A percentile compares a stretch with the other conserved stretches of the same genome.
These are phyloP conservation scores for Trichoderma endophyticum DNA, from an alignment of 2,329 filamentous ascomycete species.

Conservation along the genomic window DNA sequence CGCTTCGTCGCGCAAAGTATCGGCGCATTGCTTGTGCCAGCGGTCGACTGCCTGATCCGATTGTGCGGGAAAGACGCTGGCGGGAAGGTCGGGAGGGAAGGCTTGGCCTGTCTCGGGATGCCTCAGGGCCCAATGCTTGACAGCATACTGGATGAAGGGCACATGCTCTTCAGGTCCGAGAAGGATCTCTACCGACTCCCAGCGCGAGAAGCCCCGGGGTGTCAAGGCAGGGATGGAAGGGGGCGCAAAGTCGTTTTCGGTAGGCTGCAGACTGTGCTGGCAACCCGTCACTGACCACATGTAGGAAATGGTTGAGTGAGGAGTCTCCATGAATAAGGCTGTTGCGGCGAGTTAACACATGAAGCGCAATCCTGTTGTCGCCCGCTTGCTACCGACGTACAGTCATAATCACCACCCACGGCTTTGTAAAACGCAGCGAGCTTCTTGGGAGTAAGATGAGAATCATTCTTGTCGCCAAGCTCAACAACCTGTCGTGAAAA, in stretches of 20 bases:
- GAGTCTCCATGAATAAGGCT: constrained; percentile 75
- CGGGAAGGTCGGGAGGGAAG: constrained; percentile 60
- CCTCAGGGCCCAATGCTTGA: constrained; percentile 71
- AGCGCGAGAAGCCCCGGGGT: constrained; percentile 79
- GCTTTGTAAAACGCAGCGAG: constrained; percentile 73
- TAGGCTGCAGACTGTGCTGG: constrained; percentile 79
- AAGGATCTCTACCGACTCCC: constrained; percentile 88
- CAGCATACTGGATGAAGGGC: constrained; percentile 75
- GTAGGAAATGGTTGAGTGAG: constrained; percentile 74
- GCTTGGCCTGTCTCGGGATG: constrained; percentile 69
- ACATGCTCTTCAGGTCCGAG: constrained; percentile 87
- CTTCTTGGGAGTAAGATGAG: constrained; percentile 61
- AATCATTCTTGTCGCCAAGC: constrained; percentile 55
- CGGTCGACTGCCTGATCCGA: constrained; percentile 76
- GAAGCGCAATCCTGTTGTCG: neutral
- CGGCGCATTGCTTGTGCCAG: constrained; percentile 80
- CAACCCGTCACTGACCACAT: constrained; percentile 92
- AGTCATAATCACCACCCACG: constrained; percentile 73
- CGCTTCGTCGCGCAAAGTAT: constrained; percentile 47
- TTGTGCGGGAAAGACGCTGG: constrained; percentile 63
- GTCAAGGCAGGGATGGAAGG: constrained; percentile 83
- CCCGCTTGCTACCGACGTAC: constrained; percentile 35
- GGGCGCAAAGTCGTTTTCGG: constrained; percentile 66
- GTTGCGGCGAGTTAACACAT: constrained; percentile 16
- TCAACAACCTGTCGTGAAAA: constrained; percentile 46